A percentile compares a stretch with the other conserved stretches of the same genome.
Evolutionary conservation across 805 yeast species (phyloP).

Genomic region (Cyberlindnera petersonii): DNA sequence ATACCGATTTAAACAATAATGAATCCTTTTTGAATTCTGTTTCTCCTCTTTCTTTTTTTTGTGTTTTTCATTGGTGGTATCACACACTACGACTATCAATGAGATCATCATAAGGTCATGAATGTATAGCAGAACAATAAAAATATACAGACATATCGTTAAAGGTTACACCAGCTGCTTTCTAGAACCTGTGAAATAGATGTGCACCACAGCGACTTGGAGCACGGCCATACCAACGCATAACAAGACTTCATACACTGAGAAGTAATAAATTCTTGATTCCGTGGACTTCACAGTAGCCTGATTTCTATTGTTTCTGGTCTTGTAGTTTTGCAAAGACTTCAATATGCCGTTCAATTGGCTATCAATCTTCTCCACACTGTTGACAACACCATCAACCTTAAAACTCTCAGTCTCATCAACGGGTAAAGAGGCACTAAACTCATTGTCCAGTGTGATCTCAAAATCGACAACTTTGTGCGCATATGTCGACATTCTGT

Average conservation of each 20-base stretch:
- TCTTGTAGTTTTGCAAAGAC: constrained; percentile 75
- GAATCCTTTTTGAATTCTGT: no score
- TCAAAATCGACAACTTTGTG: constrained; percentile 70
- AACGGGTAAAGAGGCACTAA: constrained; percentile 31
- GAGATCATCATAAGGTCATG: not conserved
- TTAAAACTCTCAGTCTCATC: constrained; percentile 48
- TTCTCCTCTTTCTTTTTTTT: no score
- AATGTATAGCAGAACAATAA: no score
- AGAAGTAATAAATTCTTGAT: constrained; percentile 72
- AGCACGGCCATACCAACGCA: constrained; percentile 73
- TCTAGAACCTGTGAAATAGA: constrained; percentile 68
- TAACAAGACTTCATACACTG: constrained; percentile 63
- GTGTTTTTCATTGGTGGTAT: no score
- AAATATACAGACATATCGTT: not conserved
- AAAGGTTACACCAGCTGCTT: constrained; percentile 41
- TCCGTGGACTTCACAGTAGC: constrained; percentile 83
- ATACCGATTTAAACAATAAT: no score
- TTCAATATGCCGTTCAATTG: constrained; percentile 55
- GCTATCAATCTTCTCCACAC: constrained; percentile 54
- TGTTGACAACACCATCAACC: constrained; percentile 28
- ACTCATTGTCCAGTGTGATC: constrained; percentile 48
- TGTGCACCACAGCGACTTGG: constrained; percentile 65
- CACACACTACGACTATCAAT: no score
- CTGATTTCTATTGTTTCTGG: constrained; percentile 89
- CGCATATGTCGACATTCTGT: constrained; percentile 62